phyloP scores from a whole-genome alignment of 495 filamentous ascomycete species.

The Aspergillus olivimuriae region DNA sequence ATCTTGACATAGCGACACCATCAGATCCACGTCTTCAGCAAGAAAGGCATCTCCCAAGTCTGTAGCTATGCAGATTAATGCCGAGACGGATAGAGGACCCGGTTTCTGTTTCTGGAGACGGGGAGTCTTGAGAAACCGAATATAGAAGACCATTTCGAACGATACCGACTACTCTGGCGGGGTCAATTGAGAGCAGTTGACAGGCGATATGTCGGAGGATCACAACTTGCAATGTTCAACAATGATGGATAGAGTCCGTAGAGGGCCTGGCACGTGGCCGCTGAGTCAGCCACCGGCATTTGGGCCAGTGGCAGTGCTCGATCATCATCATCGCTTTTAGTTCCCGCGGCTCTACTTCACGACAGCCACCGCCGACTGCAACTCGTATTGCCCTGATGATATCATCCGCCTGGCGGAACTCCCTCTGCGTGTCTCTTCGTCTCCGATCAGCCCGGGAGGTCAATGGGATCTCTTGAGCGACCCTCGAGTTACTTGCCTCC shows the following conservation, averaged over 20 bases:
- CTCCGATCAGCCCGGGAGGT: neutral
- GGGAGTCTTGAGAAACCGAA: constrained; percentile 67
- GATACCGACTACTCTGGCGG: no score
- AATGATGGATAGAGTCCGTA: no score
- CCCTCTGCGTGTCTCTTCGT: neutral
- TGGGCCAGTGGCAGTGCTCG: neutral
- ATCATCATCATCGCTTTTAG: no score
- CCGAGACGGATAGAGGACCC: constrained; percentile 32
- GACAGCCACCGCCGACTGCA: no score
- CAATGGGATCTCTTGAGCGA: constrained; percentile 11
- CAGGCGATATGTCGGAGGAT: neutral
- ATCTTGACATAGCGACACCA: constrained; percentile 36
- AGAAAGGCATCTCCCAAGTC: constrained; percentile 86
- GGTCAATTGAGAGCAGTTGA: no score
- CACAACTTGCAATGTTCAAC: no score
- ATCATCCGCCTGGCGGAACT: neutral
- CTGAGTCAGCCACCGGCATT: constrained; percentile 9
- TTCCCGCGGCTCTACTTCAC: no score
- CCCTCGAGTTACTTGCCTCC: constrained; percentile 2
- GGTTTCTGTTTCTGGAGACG: constrained; percentile 34
- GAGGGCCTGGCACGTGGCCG: constrained; percentile 1
- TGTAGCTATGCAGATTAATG: constrained; percentile 76
- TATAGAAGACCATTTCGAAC: constrained; percentile 57
- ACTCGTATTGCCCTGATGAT: no score
- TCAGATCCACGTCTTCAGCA: constrained; percentile 52